A percentile compares a stretch with the other conserved stretches of the same genome.
phyloP scores from a whole-genome alignment of 805 yeast genomes.

The Kluyveromyces starmeri region DNA sequence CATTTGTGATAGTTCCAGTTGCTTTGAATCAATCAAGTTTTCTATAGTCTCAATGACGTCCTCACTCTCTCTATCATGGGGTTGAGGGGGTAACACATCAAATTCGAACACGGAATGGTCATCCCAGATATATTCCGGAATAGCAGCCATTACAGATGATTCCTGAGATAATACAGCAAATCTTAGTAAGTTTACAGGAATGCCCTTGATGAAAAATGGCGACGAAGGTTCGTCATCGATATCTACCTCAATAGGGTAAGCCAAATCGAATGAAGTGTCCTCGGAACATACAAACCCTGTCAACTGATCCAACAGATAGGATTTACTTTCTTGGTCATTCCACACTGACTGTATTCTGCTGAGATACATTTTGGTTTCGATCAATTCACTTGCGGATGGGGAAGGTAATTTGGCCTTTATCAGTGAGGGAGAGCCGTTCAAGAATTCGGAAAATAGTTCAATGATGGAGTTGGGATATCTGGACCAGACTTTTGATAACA shows the following conservation, averaged over 20 bases:
- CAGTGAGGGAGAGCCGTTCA: conserved; percentile 15
- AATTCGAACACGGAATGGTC: conserved; percentile 56
- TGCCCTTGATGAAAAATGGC: conserved; percentile 21
- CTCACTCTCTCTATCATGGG: conserved; percentile 25
- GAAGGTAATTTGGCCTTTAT: conserved; percentile 14
- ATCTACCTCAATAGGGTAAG: neutral
- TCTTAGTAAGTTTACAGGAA: conserved; percentile 56
- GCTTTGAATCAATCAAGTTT: conserved; percentile 28
- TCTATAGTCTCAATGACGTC: conserved; percentile 32
- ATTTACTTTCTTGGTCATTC: conserved; percentile 39
- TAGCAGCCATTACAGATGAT: conserved; percentile 57
- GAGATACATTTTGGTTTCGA: conserved; percentile 47
- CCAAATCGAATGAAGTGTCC: neutral
- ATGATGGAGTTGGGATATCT: conserved; percentile 46
- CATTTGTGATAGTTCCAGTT: conserved; percentile 18
- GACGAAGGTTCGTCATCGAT: conserved; percentile 5
- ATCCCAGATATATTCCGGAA: conserved; percentile 56
- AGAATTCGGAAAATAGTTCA: conserved; percentile 16
- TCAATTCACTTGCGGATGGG: conserved; percentile 11
- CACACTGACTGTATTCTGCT: conserved; percentile 48
- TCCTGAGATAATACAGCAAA: conserved; percentile 67
- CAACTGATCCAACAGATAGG: conserved; percentile 41
- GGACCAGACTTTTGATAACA: conserved; percentile 42
- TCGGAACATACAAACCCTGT: conserved; percentile 17
- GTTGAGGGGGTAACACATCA: conserved; percentile 61